Evolutionary conservation across 148 eudicot species (phyloP).

Genomic region (Rhododendron mucronatum): DNA sequence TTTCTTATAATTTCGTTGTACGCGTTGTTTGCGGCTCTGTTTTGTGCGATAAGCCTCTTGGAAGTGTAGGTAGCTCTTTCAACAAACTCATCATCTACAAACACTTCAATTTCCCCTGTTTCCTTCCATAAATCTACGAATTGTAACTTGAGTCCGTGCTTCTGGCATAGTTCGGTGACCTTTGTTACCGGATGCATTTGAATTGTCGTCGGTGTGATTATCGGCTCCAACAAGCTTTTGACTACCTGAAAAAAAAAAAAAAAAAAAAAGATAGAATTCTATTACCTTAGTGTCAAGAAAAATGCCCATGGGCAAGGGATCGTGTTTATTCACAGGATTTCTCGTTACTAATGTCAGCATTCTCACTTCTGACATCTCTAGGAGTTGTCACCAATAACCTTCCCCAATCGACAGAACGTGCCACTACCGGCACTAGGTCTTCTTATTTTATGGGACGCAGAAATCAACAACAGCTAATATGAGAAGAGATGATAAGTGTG

Average conservation of each 20-base stretch:
- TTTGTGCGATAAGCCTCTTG: conserved; percentile 27
- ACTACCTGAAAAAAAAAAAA: conserved; percentile 21
- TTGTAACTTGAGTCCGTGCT: conserved; percentile 17
- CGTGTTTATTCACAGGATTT: not conserved
- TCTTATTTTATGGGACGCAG: not conserved
- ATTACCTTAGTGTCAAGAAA: not conserved
- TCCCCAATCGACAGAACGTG: not conserved
- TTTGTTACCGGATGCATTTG: conserved; percentile 32
- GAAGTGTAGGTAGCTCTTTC: conserved; percentile 25
- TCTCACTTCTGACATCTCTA: not conserved
- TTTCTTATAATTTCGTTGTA: conserved; percentile 8
- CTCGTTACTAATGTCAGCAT: not conserved
- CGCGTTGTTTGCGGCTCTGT: conserved; percentile 37
- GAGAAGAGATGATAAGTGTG: not conserved
- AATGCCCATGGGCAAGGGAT: not conserved
- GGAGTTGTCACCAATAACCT: not conserved
- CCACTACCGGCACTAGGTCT: not conserved
- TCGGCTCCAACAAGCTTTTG: conserved; percentile 39
- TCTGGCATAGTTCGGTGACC: conserved; percentile 43
- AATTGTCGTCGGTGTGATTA: conserved; percentile 32
- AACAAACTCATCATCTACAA: conserved; percentile 21
- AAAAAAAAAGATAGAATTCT: not conserved
- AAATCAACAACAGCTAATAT: not conserved
- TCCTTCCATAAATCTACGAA: conserved; percentile 34
- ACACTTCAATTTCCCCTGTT: conserved; percentile 21